Percentiles rank a stretch among this genome's conserved stretches.
Evolutionary conservation across 2,329 filamentous ascomycete genomes (phyloP).

Genomic region (Phaeoacremonium minimum): DNA sequence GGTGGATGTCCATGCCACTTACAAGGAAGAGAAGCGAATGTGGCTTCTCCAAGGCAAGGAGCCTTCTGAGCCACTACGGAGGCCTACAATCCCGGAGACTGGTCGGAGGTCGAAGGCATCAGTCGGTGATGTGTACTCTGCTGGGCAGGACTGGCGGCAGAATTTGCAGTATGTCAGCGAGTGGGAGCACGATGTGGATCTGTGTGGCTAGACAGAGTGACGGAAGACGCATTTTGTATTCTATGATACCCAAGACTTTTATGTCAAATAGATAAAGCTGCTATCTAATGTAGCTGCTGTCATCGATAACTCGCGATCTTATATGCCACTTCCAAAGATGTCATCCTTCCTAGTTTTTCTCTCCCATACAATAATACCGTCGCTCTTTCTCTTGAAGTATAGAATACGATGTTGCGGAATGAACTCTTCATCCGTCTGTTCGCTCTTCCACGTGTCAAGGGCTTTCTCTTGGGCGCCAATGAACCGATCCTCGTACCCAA

Average conservation of each 20-base stretch:
- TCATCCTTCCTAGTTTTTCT: constrained; percentile 45
- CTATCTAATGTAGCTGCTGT: too few species aligned
- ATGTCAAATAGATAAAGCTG: too few species aligned
- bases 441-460: constrained; percentile 53
- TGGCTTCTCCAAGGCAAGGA: constrained; percentile 38
- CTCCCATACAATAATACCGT: constrained; percentile 53
- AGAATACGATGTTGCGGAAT: constrained; percentile 62
- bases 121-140: constrained; percentile 29
- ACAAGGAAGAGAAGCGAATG: constrained; percentile 36
- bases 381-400: constrained; percentile 53
- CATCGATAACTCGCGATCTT: too few species aligned
- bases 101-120: constrained; percentile 13
- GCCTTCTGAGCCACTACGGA: constrained; percentile 24
- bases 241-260: constrained; percentile 3
- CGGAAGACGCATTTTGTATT: background rate
- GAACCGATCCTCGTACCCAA: constrained; percentile 61
- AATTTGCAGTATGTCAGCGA: constrained; percentile 29
- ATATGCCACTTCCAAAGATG: constrained; percentile 51
- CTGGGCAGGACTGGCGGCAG: constrained; percentile 32
- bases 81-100: constrained; percentile 3
- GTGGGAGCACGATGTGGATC: constrained; percentile 41
- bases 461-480: constrained; percentile 47
- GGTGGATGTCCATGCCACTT: constrained; percentile 32
- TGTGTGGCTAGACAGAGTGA: background rate
- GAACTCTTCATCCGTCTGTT: constrained; percentile 62